Conservation (phyloP, 192 early-diverging fungal genomes). For the Chytriomyces sp. region DNA sequence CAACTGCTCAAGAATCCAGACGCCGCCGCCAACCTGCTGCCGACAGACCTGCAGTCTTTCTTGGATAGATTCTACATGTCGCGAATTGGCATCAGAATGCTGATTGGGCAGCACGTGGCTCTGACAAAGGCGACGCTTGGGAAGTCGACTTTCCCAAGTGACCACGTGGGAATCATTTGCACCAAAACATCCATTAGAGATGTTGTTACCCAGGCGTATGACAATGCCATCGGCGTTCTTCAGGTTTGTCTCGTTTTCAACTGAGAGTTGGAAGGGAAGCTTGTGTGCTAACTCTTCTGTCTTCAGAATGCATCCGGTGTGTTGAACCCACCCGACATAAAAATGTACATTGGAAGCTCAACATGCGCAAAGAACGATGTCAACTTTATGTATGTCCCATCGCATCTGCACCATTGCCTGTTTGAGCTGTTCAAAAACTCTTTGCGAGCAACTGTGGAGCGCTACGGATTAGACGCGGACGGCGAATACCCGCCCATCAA, state of each 20-base stretch:
- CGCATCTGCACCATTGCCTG: constrained; percentile 93
- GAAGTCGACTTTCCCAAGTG: constrained; percentile 40
- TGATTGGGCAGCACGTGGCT: constrained; percentile 67
- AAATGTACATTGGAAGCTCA: constrained; percentile 32
- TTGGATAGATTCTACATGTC: constrained; percentile 86
- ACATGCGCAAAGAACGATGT: constrained; percentile 58
- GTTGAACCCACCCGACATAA: constrained; percentile 73
- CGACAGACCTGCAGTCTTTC: constrained; percentile 61
- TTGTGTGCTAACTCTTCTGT: background rate
- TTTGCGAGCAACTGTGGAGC: constrained; percentile 90
- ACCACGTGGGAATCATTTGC: constrained; percentile 93
- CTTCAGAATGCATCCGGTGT: constrained; percentile 87
- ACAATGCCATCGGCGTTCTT: constrained; percentile 88
- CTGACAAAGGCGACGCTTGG: constrained; percentile 38
- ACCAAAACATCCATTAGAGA: constrained; percentile 79
- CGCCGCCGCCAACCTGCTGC: background rate
- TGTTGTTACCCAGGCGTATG: constrained; percentile 83
- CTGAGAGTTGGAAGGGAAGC: too few species aligned
- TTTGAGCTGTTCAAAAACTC: constrained; percentile 97
- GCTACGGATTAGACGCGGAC: constrained; percentile 79
- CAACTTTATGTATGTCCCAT: constrained; percentile 93
- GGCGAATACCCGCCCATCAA: constrained; percentile 78
- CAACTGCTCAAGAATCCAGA: background rate
- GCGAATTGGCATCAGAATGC: constrained; percentile 81
- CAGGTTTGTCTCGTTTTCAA: constrained; percentile 38